Evolutionary conservation across 2,329 filamentous ascomycete species (phyloP), one percentile per base, ranked within the genome.

Genomic region (Alternaria brassicicola): DNA sequence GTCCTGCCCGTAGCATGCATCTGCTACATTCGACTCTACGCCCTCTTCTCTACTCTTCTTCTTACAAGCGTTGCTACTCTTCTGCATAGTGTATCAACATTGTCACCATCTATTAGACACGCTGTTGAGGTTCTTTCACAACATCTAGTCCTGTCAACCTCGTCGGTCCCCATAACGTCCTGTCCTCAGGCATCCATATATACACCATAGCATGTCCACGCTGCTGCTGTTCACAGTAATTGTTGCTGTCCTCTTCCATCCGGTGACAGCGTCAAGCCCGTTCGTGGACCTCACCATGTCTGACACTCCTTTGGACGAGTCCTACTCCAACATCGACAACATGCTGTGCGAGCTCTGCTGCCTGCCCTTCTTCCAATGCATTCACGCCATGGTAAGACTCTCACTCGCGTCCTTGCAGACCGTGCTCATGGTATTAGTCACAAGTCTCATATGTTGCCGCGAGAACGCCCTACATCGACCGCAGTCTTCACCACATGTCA

Each of bases 261-360:
- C 69, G 57, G 69, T 63, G 56, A 68, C 62, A 50, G 70, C 70
- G 45, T 56, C 71, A 49, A 69, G 59, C 58, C 60, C 71, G 54
- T 31, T 51, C 30, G 68, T 75, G 65, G 68, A 71, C 39, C 42
- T 67, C 42, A 59, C 62, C 13, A 50, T 69, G 49, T 53, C 66
- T 36, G 36, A 53, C 30, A 59, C 59, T 39, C 56, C 64, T 33
- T 63, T 72, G 62, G 68, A 68, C 41, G 50, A 56, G 7, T 66
- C 65, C 54, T 71, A 68, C 36, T 48, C 66, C 49, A 68, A 71
- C 50, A 52, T 69, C n/a, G 69, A 76, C 10, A 63, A 61, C 47
- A 63, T 73, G 9, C 38, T 72, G 33, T 77, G 74, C 59, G 54
- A 69, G 25, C 48, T 70, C 48, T 75, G 73, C 51, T 56, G 59